These are phyloP conservation scores for Candida nemodendra DNA, from an alignment of 805 yeast genomes.

Conservation along the genomic window DNA sequence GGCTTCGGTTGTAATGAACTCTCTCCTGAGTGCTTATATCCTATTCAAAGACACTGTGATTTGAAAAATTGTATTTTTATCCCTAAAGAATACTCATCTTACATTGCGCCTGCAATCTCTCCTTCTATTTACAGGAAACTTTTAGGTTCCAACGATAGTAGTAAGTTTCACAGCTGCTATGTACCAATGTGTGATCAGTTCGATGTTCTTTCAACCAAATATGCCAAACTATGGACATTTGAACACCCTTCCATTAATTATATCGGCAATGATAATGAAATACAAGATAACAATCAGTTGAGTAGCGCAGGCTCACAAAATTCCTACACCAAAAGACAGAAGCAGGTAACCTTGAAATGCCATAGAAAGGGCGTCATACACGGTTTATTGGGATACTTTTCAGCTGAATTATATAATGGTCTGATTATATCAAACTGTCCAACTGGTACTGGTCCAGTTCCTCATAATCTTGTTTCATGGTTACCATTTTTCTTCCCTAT, in stretches of 20 bases:
- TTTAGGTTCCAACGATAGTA: conserved; percentile 7
- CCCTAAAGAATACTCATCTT: conserved; percentile 59
- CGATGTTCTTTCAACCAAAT: conserved; percentile 44
- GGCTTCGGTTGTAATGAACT: conserved; percentile 92
- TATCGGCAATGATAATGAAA: conserved; percentile 4
- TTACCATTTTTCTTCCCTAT: conserved; percentile 67
- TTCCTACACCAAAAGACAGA: conserved; percentile 24
- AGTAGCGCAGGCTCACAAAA: conserved; percentile 12
- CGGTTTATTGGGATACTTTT: conserved; percentile 75
- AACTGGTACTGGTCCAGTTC: conserved; percentile 34
- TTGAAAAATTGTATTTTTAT: conserved; percentile 54
- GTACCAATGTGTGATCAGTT: conserved; percentile 33
- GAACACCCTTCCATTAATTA: conserved; percentile 36
- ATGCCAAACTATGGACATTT: conserved; percentile 61
- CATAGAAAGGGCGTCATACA: conserved; percentile 57
- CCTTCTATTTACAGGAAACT: conserved; percentile 48
- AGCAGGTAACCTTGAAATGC: conserved; percentile 37
- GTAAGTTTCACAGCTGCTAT: conserved; percentile 25
- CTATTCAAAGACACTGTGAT: conserved; percentile 41
- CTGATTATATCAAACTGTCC: conserved; percentile 53
- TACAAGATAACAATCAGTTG: neutral
- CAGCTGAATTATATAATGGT: conserved; percentile 64
- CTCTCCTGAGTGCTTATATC: conserved; percentile 73
- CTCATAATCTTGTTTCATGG: conserved; percentile 56
- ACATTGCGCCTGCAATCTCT: conserved; percentile 63